phyloP scores from a whole-genome alignment of 129 eudicot species.

The Helianthus annuus region HanXRQr2.0-SUNRISE NC_035439.2:125941089-125941588 shows the following conservation, averaged over 20 bases:
- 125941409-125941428: slow-evolving; percentile 33
- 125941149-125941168: slow-evolving; percentile 2
- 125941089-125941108: background rate
- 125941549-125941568: slow-evolving; percentile 39
- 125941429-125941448: slow-evolving; percentile 43
- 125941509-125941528: slow-evolving; percentile 42
- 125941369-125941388: slow-evolving; percentile 23
- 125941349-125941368: background rate
- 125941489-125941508: slow-evolving; percentile 51
- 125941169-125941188: slow-evolving; percentile 25
- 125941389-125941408: slow-evolving; percentile 25
- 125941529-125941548: slow-evolving; percentile 38
- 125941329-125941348: slow-evolving; percentile 7
- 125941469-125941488: slow-evolving; percentile 2
- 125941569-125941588: slow-evolving; percentile 38
- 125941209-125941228: slow-evolving; percentile 18
- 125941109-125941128: background rate
- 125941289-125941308: slow-evolving; percentile 32
- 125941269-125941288: slow-evolving; percentile 45
- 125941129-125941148: background rate
- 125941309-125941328: slow-evolving; percentile 24
- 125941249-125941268: slow-evolving; percentile 61
- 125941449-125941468: slow-evolving; percentile 16
- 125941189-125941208: slow-evolving; percentile 18
- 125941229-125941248: slow-evolving; percentile 46